These are phyloP conservation scores for Globisporangium recalcitrans DNA, from an alignment of 352 stramenopile species.

Conservation along the genomic window DNA sequence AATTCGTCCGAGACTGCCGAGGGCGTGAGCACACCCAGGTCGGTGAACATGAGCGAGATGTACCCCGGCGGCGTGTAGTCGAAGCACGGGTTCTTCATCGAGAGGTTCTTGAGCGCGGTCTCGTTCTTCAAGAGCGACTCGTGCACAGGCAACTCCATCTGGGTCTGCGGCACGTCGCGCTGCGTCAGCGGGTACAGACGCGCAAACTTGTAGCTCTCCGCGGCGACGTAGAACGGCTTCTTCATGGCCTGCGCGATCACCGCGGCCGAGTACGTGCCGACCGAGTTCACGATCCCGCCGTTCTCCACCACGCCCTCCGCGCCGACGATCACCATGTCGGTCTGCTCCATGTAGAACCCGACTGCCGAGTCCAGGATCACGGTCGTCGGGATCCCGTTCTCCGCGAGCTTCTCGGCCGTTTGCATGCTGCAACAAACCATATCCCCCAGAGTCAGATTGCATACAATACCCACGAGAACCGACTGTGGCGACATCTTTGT, in stretches of 20 bases:
- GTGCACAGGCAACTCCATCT: constrained; percentile 38
- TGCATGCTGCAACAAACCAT: constrained; percentile 30
- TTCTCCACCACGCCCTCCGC: constrained; percentile 97
- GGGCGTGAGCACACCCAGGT: constrained; percentile 96
- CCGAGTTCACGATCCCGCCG: constrained; percentile 96
- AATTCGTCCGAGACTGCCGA: constrained; percentile 98
- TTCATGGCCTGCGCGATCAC: constrained; percentile 93
- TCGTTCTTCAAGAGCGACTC: constrained; percentile 15
- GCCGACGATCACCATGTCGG: constrained; percentile 95
- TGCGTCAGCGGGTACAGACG: constrained; percentile 97
- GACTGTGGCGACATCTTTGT: no score
- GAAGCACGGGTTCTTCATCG: constrained; percentile 87
- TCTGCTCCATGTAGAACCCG: constrained; percentile 94
- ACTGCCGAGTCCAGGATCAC: constrained; percentile 95
- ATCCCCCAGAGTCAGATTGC: no score
- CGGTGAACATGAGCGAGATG: constrained; percentile 98
- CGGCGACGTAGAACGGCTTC: constrained; percentile 97
- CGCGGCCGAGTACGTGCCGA: constrained; percentile 94
- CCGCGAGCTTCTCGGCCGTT: constrained; percentile 78
- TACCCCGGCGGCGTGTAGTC: constrained; percentile 98
- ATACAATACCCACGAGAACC: no score
- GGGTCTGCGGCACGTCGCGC: constrained; percentile 87
- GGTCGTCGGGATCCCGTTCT: constrained; percentile 91
- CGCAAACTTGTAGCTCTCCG: constrained; percentile 98
- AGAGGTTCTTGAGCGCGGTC: constrained; percentile 46